These are phyloP conservation scores for Colletotrichum caudatum DNA, from an alignment of 2,329 filamentous ascomycete genomes.

Conservation along the genomic window DNA sequence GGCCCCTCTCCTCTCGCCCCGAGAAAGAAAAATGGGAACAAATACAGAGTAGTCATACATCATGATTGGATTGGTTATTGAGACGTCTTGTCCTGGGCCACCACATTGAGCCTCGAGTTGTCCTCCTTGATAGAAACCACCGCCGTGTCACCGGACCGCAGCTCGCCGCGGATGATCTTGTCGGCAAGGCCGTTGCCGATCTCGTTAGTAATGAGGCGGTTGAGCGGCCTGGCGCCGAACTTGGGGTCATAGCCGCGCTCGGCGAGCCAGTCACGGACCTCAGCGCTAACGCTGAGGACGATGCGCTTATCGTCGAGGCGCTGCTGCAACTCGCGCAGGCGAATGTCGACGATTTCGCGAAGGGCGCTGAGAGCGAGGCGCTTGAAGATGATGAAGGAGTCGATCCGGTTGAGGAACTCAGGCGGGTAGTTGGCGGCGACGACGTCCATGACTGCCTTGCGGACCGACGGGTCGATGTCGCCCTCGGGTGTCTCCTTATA, in stretches of 20 bases:
- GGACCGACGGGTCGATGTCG: slow-evolving; percentile 79
- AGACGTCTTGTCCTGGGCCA: slow-evolving; percentile 23
- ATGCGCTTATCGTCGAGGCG: slow-evolving; percentile 90
- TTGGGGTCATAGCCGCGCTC: slow-evolving; percentile 91
- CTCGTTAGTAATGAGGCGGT: slow-evolving; percentile 89
- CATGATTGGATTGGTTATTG: background rate
- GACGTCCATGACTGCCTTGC: slow-evolving; percentile 87
- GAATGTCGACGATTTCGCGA: slow-evolving; percentile 93
- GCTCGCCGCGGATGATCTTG: slow-evolving; percentile 87
- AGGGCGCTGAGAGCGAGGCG: slow-evolving; percentile 82
- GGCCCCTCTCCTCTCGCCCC: too few species aligned
- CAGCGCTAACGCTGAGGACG: slow-evolving; percentile 74
- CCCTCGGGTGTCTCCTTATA: slow-evolving; percentile 73
- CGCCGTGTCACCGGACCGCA: slow-evolving; percentile 81
- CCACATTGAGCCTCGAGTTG: slow-evolving; percentile 67
- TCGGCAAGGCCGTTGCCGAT: slow-evolving; percentile 91
- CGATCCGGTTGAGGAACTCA: slow-evolving; percentile 96
- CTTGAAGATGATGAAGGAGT: slow-evolving; percentile 97
- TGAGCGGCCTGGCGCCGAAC: slow-evolving; percentile 91
- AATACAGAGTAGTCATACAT: slow-evolving; percentile 12
- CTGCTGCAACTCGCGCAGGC: slow-evolving; percentile 84
- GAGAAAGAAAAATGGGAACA: background rate
- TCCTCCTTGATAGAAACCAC: slow-evolving; percentile 76
- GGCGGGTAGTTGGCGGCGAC: slow-evolving; percentile 82
- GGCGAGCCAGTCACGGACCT: slow-evolving; percentile 87